Conservation (phyloP, 306 rosid species). For the Rosa lucieae region DNA sequence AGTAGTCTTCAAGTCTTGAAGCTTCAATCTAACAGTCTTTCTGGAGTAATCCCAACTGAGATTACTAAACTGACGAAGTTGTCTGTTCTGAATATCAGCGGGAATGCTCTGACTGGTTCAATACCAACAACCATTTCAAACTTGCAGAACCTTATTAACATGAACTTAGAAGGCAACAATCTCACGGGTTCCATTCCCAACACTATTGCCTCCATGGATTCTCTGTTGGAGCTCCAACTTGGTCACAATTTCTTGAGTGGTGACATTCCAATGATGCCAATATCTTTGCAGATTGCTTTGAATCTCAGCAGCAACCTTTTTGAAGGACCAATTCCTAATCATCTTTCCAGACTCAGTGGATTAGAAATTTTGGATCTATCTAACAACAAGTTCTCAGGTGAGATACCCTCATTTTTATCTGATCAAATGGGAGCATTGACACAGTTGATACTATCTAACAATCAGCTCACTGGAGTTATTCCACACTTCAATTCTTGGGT, state of each 20-base stretch:
- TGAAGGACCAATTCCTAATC: conserved; percentile 45
- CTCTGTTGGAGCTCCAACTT: conserved; percentile 66
- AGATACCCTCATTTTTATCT: conserved; percentile 37
- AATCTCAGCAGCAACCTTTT: conserved; percentile 77
- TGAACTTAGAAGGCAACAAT: conserved; percentile 56
- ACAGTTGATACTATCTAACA: conserved; percentile 51
- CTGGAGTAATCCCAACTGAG: conserved; percentile 54
- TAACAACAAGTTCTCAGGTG: conserved; percentile 61
- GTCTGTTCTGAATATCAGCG: conserved; percentile 53
- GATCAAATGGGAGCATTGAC: conserved; percentile 39
- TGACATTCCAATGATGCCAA: conserved; percentile 61
- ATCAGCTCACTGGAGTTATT: conserved; percentile 48
- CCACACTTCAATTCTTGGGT: conserved; percentile 27
- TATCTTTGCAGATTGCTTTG: conserved; percentile 50
- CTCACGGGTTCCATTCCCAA: conserved; percentile 58
- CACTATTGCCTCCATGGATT: conserved; percentile 19
- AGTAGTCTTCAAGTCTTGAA: conserved; percentile 50
- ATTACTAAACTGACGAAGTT: conserved; percentile 33
- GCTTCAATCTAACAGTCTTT: conserved; percentile 56
- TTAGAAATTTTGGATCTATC: conserved; percentile 85
- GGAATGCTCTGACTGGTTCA: conserved; percentile 60
- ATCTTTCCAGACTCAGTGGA: conserved; percentile 18
- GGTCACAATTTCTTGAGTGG: conserved; percentile 58
- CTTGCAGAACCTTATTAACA: conserved; percentile 32
- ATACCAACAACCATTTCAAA: conserved; percentile 49